These are phyloP conservation scores for Babesia ovis DNA, from an alignment of 169 alveolate genomes.

Conservation along the genomic window DNA sequence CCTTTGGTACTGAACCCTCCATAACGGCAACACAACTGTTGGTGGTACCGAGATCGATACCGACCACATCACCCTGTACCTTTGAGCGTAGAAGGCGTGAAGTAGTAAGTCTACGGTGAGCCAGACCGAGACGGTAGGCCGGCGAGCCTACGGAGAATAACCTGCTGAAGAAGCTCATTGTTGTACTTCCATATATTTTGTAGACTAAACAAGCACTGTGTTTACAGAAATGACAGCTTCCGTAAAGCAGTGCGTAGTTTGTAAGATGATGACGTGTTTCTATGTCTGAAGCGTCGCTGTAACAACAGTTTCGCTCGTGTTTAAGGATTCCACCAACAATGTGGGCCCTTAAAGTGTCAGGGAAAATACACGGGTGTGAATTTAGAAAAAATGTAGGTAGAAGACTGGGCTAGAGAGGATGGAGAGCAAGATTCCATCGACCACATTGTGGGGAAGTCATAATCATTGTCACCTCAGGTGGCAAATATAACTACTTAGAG, in stretches of 20 bases:
- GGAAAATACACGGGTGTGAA: neutral
- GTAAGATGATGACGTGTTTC: neutral
- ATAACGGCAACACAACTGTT: slow-evolving; percentile 98
- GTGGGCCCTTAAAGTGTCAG: neutral
- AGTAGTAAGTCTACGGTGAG: slow-evolving; percentile 33
- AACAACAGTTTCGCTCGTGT: neutral
- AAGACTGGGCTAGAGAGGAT: neutral
- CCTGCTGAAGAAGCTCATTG: slow-evolving; percentile 21
- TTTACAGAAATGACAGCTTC: too few species aligned
- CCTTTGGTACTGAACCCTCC: slow-evolving; percentile 96
- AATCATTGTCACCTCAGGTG: neutral
- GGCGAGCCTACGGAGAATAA: slow-evolving; percentile 30
- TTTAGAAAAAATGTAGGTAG: neutral
- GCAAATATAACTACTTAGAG: neutral
- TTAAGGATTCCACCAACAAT: neutral
- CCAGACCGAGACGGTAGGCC: slow-evolving; percentile 28
- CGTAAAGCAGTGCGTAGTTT: too few species aligned
- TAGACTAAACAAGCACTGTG: neutral
- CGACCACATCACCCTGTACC: slow-evolving; percentile 90
- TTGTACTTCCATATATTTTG: neutral
- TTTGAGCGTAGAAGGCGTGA: slow-evolving; percentile 42
- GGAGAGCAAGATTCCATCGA: slow-evolving; percentile 8
- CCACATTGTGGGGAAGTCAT: slow-evolving; percentile 24
- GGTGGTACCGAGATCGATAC: slow-evolving; percentile 99
- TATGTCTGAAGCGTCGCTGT: neutral